A percentile compares a stretch with the other conserved stretches of the same genome.
These are phyloP conservation scores for Aaosphaeria pasadenensis DNA, from an alignment of 2,329 filamentous ascomycete genomes.

Conservation along the genomic window DNA sequence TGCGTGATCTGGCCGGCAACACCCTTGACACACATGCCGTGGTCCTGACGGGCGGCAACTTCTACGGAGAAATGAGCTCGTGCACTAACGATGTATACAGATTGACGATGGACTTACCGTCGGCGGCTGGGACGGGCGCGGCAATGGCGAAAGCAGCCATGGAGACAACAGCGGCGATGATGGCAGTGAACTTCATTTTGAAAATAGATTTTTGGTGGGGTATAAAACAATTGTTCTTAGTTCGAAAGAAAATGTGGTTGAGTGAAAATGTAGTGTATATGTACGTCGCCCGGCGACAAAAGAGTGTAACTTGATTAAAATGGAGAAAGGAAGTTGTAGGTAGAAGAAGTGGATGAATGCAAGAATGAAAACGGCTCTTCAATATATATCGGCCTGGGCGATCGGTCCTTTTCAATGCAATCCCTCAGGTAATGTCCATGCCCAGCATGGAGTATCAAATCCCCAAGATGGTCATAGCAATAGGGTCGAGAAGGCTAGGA, in stretches of 20 bases:
- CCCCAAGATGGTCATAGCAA: no score
- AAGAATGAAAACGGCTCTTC: no score
- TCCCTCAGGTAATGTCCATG: no score
- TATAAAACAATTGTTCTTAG: slow-evolving; percentile 4
- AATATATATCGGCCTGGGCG: no score
- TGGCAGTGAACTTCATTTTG: slow-evolving; percentile 34
- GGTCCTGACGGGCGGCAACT: slow-evolving; percentile 28
- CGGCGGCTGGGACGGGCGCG: slow-evolving; percentile 18
- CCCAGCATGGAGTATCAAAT: no score
- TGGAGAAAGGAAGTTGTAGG: slow-evolving; percentile 7
- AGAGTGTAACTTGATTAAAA: slow-evolving; percentile 16
- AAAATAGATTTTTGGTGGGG: slow-evolving; percentile 2
- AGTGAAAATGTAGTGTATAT: slow-evolving; percentile 8
- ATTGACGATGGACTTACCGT: slow-evolving; percentile 14
- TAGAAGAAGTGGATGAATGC: slow-evolving; percentile 1
- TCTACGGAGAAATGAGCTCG: slow-evolving; percentile 11
- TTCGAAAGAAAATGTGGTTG: slow-evolving; percentile 1
- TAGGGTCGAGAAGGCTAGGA: no score
- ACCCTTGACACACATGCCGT: slow-evolving; percentile 34
- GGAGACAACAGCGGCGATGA: slow-evolving; percentile 31
- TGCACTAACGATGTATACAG: no score
- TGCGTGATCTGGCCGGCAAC: slow-evolving; percentile 14
- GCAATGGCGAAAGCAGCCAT: slow-evolving; percentile 33
- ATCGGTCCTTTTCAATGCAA: no score
- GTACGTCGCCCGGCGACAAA: slow-evolving; percentile 33